phyloP scores from a whole-genome alignment of 352 stramenopile species.

The Thalassiosira mediterranea region DNA sequence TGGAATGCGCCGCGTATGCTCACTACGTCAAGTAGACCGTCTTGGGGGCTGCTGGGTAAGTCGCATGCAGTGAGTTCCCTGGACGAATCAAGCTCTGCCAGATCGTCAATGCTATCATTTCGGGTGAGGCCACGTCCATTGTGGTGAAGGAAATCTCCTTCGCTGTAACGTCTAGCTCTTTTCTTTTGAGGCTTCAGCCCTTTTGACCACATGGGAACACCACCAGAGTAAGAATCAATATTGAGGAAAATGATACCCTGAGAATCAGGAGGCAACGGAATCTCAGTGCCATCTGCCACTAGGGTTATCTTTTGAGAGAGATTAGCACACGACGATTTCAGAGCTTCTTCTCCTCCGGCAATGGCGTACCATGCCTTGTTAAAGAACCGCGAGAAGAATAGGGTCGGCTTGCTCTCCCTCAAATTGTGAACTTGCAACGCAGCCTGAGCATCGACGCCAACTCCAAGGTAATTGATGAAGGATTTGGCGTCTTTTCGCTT shows the following conservation, averaged over 20 bases:
- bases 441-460: constrained; percentile 84
- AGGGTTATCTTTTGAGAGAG: constrained; percentile 77
- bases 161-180: constrained; percentile 25
- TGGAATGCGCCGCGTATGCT: constrained; percentile 92
- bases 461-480: constrained; percentile 86
- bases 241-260: constrained; percentile 87
- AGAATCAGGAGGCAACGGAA: constrained; percentile 77
- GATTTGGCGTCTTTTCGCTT: constrained; percentile 63
- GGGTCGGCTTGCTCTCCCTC: constrained; percentile 72
- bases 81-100: constrained; percentile 27
- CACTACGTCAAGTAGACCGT: constrained; percentile 92
- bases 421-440: constrained; percentile 84
- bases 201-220: constrained; percentile 81
- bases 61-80: constrained; percentile 59
- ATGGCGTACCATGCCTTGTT: constrained; percentile 87
- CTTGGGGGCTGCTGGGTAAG: constrained; percentile 82
- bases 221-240: constrained; percentile 85
- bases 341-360: constrained; percentile 82
- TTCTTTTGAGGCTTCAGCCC: constrained; percentile 47
- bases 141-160: constrained; percentile 33
- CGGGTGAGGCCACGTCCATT: constrained; percentile 26
- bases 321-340: constrained; percentile 79
- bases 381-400: constrained; percentile 84
- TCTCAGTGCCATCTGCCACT: constrained; percentile 80
- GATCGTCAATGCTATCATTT: constrained; percentile 64